These are phyloP conservation scores for Neckera pumila DNA, from an alignment of 225 moss, liverwort and hornwort species.

Conservation along the genomic window DNA sequence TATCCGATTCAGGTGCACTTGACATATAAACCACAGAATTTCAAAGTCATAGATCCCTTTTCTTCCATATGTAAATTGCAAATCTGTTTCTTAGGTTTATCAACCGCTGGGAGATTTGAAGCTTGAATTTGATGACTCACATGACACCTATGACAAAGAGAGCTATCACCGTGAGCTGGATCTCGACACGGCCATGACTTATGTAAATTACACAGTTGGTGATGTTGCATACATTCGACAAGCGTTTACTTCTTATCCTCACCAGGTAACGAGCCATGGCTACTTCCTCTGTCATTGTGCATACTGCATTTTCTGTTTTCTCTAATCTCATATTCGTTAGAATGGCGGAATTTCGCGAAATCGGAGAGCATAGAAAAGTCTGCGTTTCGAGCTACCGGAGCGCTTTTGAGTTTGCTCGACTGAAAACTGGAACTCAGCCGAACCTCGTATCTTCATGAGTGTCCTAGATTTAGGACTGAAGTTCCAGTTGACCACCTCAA, in stretches of 20 bases:
- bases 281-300: background rate
- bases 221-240: constrained; percentile 59
- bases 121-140: constrained; percentile 68
- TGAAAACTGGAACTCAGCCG: background rate
- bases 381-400: background rate
- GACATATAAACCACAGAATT: background rate
- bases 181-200: constrained; percentile 58
- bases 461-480: background rate
- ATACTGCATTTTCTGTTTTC: background rate
- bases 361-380: background rate
- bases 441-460: background rate
- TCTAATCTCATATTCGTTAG: background rate
- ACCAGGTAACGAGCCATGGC: constrained; percentile 39
- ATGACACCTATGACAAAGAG: constrained; percentile 44
- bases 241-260: constrained; percentile 71
- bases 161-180: constrained; percentile 82
- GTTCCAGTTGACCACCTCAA: background rate
- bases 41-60: background rate
- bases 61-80: background rate
- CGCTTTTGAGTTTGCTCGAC: background rate
- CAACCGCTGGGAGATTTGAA: constrained; percentile 82
- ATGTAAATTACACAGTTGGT: constrained; percentile 46
- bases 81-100: constrained; percentile 45
- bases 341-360: background rate
- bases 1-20: background rate